Evolutionary conservation across 768 basidiomycete genomes (phyloP).

Genomic region (Auricularia sp.): DNA sequence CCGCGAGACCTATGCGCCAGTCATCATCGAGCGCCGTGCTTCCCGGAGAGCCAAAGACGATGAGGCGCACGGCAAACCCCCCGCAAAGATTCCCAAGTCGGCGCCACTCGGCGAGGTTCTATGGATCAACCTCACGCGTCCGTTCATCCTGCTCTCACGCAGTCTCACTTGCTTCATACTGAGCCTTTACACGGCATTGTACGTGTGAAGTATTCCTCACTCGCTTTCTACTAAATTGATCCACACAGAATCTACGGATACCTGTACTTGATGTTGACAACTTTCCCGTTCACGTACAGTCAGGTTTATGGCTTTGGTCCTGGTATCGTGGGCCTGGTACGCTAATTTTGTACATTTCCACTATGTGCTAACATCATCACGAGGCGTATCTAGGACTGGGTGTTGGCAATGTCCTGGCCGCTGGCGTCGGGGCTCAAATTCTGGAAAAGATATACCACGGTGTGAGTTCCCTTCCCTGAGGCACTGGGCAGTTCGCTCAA

Average conservation of each 20-base stretch:
- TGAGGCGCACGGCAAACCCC: constrained; percentile 15
- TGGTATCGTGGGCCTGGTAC: constrained; percentile 43
- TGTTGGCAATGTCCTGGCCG: constrained; percentile 24
- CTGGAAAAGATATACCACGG: constrained; percentile 14
- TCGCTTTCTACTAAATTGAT: too few relatives aligned
- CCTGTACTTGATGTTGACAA: constrained; percentile 59
- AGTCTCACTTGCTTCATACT: background rate
- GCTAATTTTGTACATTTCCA: constrained; percentile 33
- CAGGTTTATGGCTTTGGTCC: constrained; percentile 30
- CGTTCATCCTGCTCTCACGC: constrained; percentile 43
- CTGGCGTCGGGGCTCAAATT: constrained; percentile 20
- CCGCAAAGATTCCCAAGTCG: constrained; percentile 13
- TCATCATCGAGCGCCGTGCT: constrained; percentile 43
- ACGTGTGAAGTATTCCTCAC: too few relatives aligned
- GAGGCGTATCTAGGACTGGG: constrained; percentile 30
- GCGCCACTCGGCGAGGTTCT: constrained; percentile 26
- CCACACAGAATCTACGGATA: background rate
- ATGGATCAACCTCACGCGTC: constrained; percentile 51
- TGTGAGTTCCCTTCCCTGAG: background rate
- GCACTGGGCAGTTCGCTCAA: background rate
- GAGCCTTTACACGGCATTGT: background rate
- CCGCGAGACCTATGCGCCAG: constrained; percentile 65
- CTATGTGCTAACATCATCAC: background rate
- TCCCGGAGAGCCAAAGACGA: constrained; percentile 10
- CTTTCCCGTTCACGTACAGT: constrained; percentile 42